Evolutionary conservation across 2,329 filamentous ascomycete species (phyloP).

Genomic region (Phyllosticta citriasiana): DNA sequence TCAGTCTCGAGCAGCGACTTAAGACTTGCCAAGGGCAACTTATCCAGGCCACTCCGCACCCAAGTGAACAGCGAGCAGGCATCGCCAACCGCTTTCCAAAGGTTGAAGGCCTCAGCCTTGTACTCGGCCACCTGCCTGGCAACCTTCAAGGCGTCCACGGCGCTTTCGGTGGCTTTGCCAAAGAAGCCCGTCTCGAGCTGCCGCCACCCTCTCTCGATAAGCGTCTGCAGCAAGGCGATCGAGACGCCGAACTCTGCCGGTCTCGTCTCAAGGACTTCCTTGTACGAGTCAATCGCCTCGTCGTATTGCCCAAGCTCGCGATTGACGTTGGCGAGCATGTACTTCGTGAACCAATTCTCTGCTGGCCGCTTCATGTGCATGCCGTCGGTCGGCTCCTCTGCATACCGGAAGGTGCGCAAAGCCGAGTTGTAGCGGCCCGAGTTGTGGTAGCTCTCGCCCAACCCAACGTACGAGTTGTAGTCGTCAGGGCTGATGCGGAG

Average conservation of each 20-base stretch:
- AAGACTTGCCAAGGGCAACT: constrained; percentile 53
- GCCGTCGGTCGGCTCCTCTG: constrained; percentile 61
- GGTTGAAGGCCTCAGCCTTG: constrained; percentile 69
- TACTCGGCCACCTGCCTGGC: constrained; percentile 52
- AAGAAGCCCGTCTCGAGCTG: constrained; percentile 76
- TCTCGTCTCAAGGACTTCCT: constrained; percentile 57
- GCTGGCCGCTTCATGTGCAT: constrained; percentile 45
- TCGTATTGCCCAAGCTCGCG: constrained; percentile 87
- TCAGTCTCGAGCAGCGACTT: constrained; percentile 47
- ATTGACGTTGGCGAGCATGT: constrained; percentile 93
- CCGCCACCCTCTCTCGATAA: constrained; percentile 70
- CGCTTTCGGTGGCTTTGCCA: constrained; percentile 67
- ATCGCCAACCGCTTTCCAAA: constrained; percentile 90
- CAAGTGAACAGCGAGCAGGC: constrained; percentile 76
- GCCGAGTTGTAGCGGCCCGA: constrained; percentile 92
- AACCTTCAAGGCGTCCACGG: constrained; percentile 57
- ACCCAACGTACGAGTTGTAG: constrained; percentile 91
- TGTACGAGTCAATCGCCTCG: constrained; percentile 68
- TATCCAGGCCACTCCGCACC: constrained; percentile 55
- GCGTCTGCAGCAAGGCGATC: constrained; percentile 78
- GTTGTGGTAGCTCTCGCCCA: constrained; percentile 95
- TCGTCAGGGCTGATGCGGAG: constrained; percentile 73
- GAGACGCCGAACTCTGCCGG: constrained; percentile 75
- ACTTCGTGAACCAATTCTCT: constrained; percentile 89
- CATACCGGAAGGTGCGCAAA: constrained; percentile 79